Conservation (phyloP, 2,329 filamentous ascomycete species). For the Ramularia endophylla region DNA sequence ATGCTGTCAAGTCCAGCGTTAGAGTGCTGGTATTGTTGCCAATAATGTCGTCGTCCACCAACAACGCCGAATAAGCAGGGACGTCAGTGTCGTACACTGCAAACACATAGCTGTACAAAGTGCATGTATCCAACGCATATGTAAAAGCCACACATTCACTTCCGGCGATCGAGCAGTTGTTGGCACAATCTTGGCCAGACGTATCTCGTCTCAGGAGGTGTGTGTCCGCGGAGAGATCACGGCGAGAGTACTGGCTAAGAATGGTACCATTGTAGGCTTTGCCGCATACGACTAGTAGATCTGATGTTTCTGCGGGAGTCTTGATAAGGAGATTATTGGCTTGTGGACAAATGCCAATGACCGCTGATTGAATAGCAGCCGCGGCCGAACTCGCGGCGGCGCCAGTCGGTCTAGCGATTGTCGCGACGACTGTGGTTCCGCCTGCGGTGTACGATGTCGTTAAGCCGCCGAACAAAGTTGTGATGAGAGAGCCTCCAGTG, state of each 20-base stretch:
- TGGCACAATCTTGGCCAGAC: too few species aligned
- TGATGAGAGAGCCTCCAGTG: too few species aligned
- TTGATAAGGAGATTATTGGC: background rate
- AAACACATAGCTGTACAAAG: too few species aligned
- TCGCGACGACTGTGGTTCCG: background rate
- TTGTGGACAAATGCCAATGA: slow-evolving; percentile 1
- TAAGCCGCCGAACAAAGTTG: background rate
- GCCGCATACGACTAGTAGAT: slow-evolving; percentile 2
- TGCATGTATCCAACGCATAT: too few species aligned
- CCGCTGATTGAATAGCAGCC: background rate
- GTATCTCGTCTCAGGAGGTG: too few species aligned
- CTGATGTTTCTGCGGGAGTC: background rate
- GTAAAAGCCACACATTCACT: too few species aligned
- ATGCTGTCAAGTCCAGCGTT: too few species aligned
- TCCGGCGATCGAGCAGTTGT: too few species aligned
- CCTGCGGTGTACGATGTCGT: slow-evolving; percentile 4
- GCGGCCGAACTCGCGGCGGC: background rate
- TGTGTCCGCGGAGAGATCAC: background rate
- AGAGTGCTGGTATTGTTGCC: too few species aligned
- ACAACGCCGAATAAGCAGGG: too few species aligned
- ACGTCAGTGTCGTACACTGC: too few species aligned
- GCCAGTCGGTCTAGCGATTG: background rate
- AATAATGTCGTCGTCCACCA: too few species aligned
- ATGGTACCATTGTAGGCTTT: slow-evolving; percentile 2
- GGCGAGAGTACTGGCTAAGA: background rate